Conservation (phyloP, 2,329 filamentous ascomycete genomes). For the Hypocreales sp. region DNA sequence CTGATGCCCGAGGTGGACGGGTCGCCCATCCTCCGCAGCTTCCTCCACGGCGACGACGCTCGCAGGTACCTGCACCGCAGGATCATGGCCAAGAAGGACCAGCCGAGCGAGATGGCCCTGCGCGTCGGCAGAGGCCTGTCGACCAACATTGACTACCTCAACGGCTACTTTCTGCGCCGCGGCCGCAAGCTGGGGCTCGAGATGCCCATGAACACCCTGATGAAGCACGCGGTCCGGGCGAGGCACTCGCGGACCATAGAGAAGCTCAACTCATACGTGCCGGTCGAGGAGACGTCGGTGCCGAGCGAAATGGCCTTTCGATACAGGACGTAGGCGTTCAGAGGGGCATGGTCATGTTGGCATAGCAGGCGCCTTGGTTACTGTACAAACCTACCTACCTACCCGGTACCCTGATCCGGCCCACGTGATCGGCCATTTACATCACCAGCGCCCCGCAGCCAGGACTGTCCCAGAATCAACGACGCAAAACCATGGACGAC, state of each 20-base stretch:
- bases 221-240: constrained; percentile 58
- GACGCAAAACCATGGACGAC: constrained; percentile 28
- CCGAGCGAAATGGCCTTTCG: constrained; percentile 8
- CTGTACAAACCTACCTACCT: no score
- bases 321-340: constrained; percentile 7
- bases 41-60: constrained; percentile 43
- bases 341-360: no score
- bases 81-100: constrained; percentile 28
- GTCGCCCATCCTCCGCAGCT: constrained; percentile 37
- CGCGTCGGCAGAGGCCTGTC: constrained; percentile 43
- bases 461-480: no score
- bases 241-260: constrained; percentile 30
- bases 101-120: constrained; percentile 48
- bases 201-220: constrained; percentile 56
- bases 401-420: no score
- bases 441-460: no score
- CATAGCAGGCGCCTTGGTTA: no score
- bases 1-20: constrained; percentile 57
- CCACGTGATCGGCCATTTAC: no score
- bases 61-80: constrained; percentile 36
- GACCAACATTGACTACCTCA: constrained; percentile 73
- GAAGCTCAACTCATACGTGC: constrained; percentile 16
- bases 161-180: constrained; percentile 69
- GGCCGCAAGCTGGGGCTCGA: constrained; percentile 60
- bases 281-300: constrained; percentile 19